Conservation (phyloP, 768 basidiomycete species). For the Trametes coccinea region DNA sequence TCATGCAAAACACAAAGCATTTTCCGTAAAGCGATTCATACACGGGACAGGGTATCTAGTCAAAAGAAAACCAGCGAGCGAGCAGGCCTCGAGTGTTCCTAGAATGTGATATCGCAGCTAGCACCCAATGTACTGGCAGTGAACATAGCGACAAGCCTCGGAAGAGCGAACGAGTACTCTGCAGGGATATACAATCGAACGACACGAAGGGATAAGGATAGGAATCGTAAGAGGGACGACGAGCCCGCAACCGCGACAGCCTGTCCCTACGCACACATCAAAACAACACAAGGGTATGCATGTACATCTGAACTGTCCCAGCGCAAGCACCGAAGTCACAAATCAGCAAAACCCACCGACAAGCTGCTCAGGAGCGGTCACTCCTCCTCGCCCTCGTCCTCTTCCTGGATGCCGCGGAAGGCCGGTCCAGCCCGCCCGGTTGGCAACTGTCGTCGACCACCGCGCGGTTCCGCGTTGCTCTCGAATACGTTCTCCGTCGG, state of each 20-base stretch:
- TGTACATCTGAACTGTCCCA: conserved; percentile 19
- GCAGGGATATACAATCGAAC: conserved; percentile 1
- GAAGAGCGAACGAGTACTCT: neutral
- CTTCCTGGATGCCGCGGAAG: conserved; percentile 73
- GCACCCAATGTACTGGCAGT: neutral
- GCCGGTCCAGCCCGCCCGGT: conserved; percentile 67
- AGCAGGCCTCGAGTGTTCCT: neutral
- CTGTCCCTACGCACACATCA: conserved; percentile 1
- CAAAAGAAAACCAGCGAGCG: neutral
- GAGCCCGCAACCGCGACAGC: too few relatives aligned
- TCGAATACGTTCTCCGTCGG: conserved; percentile 54
- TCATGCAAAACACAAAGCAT: too few relatives aligned
- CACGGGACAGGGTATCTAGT: conserved; percentile 7
- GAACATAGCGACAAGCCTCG: neutral
- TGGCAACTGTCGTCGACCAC: conserved; percentile 70
- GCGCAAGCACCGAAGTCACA: neutral
- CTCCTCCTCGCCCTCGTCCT: conserved; percentile 86
- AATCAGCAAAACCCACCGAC: neutral
- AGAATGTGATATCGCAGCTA: neutral
- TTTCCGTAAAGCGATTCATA: neutral
- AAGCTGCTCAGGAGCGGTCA: neutral
- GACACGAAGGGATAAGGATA: conserved; percentile 19
- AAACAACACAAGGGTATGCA: neutral
- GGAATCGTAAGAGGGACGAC: conserved; percentile 1
- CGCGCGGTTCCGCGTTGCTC: conserved; percentile 43